A percentile compares a stretch with the other conserved stretches of the same genome.
Evolutionary conservation across 2,329 filamentous ascomycete species (phyloP).

Genomic region (Curvularia hawaiiensis): DNA sequence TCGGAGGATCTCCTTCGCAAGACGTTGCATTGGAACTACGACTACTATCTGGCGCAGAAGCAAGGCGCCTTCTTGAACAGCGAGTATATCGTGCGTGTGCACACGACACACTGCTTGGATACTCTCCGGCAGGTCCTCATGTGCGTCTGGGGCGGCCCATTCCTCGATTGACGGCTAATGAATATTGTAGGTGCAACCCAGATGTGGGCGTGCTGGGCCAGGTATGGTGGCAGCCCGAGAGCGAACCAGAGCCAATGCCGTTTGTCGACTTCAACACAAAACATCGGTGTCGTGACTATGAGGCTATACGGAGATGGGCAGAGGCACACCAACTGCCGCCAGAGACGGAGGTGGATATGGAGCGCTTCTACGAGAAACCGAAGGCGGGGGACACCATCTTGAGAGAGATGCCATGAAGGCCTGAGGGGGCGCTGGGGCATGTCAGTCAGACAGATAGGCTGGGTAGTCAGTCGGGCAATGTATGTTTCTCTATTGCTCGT

Average conservation of each 20-base stretch:
- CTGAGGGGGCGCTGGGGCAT: slow-evolving; percentile 8
- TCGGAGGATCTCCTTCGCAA: slow-evolving; percentile 64
- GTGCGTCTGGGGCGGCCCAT: slow-evolving; percentile 45
- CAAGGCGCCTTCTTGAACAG: slow-evolving; percentile 62
- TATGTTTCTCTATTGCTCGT: slow-evolving; percentile 4
- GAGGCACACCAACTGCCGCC: slow-evolving; percentile 57
- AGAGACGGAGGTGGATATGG: slow-evolving; percentile 46
- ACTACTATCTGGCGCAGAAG: slow-evolving; percentile 59
- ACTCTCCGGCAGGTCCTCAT: slow-evolving; percentile 66
- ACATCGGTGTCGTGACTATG: slow-evolving; percentile 64
- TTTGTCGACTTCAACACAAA: slow-evolving; percentile 68
- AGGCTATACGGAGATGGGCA: slow-evolving; percentile 60
- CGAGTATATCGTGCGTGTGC: slow-evolving; percentile 59
- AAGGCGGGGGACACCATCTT: slow-evolving; percentile 39
- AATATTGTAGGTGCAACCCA: slow-evolving; percentile 49
- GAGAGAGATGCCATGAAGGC: slow-evolving; percentile 33
- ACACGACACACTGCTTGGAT: slow-evolving; percentile 66
- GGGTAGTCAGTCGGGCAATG: slow-evolving; percentile 3
- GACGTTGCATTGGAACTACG: slow-evolving; percentile 63
- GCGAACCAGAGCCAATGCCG: slow-evolving; percentile 53
- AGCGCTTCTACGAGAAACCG: slow-evolving; percentile 52
- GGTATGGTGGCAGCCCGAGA: slow-evolving; percentile 59
- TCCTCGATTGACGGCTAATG: neutral
- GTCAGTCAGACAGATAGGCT: slow-evolving; percentile 13
- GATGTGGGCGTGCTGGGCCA: slow-evolving; percentile 66